phyloP scores from a whole-genome alignment of 2,329 filamentous ascomycete species.

The Colletotrichum phormii region DNA sequence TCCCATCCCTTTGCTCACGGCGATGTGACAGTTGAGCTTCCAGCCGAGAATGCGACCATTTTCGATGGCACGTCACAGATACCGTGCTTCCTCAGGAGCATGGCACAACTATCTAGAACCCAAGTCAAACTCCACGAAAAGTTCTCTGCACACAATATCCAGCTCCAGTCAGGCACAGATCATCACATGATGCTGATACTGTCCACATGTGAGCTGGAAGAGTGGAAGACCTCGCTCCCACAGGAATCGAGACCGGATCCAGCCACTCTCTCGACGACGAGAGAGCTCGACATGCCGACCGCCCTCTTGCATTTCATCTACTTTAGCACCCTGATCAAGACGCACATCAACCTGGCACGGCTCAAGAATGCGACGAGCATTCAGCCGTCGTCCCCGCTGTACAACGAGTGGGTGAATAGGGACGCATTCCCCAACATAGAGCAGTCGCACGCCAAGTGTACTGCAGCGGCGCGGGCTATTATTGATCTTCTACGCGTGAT shows the following conservation, averaged over 20 bases:
- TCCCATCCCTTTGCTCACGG: not conserved
- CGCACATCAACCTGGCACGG: conserved; percentile 12
- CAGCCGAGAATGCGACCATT: not conserved
- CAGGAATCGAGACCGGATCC: conserved; percentile 2
- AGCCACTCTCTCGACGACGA: not conserved
- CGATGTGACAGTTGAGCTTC: conserved; percentile 7
- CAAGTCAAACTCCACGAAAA: conserved; percentile 13
- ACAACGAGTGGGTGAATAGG: not conserved
- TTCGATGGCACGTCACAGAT: not conserved
- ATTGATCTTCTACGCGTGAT: conserved; percentile 13
- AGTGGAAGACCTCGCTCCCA: conserved; percentile 16
- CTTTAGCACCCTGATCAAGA: conserved; percentile 10
- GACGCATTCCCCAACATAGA: not conserved
- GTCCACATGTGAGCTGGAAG: conserved; percentile 7
- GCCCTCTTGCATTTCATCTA: conserved; percentile 18
- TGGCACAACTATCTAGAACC: conserved; percentile 18
- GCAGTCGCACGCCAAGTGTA: conserved; percentile 13
- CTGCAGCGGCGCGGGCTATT: conserved; percentile 23
- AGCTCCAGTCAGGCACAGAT: not conserved
- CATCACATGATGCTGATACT: not conserved
- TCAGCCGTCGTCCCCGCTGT: not conserved
- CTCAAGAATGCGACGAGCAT: conserved; percentile 5
- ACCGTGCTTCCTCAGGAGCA: not conserved
- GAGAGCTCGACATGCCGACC: conserved; percentile 1
- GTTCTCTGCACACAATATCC: not conserved